Base-by-base conservation (phyloP, 2,329 filamentous ascomycete species). In the Epichloe sibirici region DNA sequence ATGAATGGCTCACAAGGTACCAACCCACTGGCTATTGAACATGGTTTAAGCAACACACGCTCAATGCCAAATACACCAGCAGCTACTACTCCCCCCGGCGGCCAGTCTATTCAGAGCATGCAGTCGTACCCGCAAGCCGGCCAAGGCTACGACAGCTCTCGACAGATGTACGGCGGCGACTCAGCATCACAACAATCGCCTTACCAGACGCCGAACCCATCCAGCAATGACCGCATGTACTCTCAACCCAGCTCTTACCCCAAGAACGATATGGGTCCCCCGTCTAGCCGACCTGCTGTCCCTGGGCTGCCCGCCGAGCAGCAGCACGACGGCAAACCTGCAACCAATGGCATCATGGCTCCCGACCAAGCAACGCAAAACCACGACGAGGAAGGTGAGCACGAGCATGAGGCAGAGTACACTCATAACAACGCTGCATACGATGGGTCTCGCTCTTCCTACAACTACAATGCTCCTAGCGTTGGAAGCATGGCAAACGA, bases 1-100 rank as follows among this genome's bases (percentile, higher is more conserved):
- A 84, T 88, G 75, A 77, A 72, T 56, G 76, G 77, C 21, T 71
- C 77, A 47, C 81, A 83, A 63, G 75, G 77, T 63, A 72, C 76
- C 59, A 87, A 88, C 69, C 78, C 86, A 49, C 78, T 95, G 68
- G 84, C 87, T 31, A 88, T 95, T 62, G 89, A 95, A 61, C 89
- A 86, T 28, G 60, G 81, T 55, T 72, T 93, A 61, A 87, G 79
- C 72, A 89, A 85, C 68, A 75, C 86, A 55, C 85, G 88, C 61
- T 94, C 88, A 57, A 88, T 95, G 76, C 90, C 89, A 51, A 88
- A 86, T 9, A 94, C 88, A n/a, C 89, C 89, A 55, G 89, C 89
- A 56, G 89, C 89, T 28, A 91, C 88, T 5, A 95, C 91, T 0
- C 90, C 91, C 91, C 0, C n/a, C n/a, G 89, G 88, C 25, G 80